Base-by-base conservation (phyloP, 306 rosid species). In the Citrullus mucosospermus region DNA sequence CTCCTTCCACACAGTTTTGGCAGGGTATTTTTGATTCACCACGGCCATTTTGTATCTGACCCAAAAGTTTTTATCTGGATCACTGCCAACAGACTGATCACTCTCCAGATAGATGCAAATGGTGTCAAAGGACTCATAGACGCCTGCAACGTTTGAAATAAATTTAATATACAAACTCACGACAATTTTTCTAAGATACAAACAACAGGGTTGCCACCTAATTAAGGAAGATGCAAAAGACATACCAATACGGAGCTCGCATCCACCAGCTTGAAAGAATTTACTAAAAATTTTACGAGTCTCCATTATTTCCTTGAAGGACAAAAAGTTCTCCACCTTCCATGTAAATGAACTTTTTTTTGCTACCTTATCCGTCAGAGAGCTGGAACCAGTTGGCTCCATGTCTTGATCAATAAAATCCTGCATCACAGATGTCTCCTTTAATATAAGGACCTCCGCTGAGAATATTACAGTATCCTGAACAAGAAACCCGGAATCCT, bases 221-320 rank as follows among this genome's bases (percentile, higher is more conserved):
- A 41, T 54, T 20, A 62, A 44, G 41, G 78, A 73, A 85, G 41
- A 70, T 48, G 79, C 61, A 78, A 83, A 73, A 80, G 72, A 80
- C 98, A 61, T 92, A 92, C 99, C 99, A 85, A 96, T 96, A 68
- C 99, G 93, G 80, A 96, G 98, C 87, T 96, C 99, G 74, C 99
- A 96, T 82, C 97, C 99, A 78, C 98, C 98, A 85, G 98, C 98
- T 87, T 91, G 98, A 90, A 96, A 96, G 86, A 96, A 96, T 88
- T 96, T 96, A 86, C 99, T 96, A 85, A 92, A 96, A 71, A 96
- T 96, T 88, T 96, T 96, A 48, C 99, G 91, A 75, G 93, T 92
- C 87, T 96, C 99, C 98, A 96, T 96, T 87, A 96, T 96, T 81
- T 96, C 99, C 90, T 92, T 92, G 78, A 96, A 96, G 25, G 98